These are phyloP conservation scores for Boletus fagicola DNA, from an alignment of 768 basidiomycete genomes.

Conservation along the genomic window DNA sequence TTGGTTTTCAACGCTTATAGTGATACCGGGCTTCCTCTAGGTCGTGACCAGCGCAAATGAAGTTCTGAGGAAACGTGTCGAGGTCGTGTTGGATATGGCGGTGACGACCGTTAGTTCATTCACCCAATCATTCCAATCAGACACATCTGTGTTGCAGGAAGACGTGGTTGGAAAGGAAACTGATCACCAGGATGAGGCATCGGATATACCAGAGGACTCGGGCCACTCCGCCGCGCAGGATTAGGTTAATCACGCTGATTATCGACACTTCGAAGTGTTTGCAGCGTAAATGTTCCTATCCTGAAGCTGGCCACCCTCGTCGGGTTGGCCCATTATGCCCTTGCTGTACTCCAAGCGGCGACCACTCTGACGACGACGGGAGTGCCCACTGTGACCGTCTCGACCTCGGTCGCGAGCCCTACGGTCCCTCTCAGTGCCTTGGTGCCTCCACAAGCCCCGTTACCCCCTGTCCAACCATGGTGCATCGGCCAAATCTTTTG, in stretches of 20 bases:
- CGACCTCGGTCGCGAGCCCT: conserved; percentile 65
- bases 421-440: conserved; percentile 48
- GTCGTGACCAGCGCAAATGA: conserved; percentile 72
- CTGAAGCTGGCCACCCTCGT: no score
- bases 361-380: conserved; percentile 16
- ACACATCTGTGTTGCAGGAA: conserved; percentile 39
- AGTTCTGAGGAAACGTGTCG: conserved; percentile 71
- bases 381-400: conserved; percentile 41
- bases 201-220: neutral
- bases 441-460: conserved; percentile 62
- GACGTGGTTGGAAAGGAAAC: conserved; percentile 28
- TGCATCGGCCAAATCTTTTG: conserved; percentile 79
- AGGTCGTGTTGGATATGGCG: conserved; percentile 89
- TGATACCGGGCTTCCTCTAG: conserved; percentile 34
- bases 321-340: conserved; percentile 7
- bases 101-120: conserved; percentile 78
- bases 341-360: conserved; percentile 13
- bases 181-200: conserved; percentile 8
- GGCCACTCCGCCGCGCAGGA: neutral
- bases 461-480: conserved; percentile 74
- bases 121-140: conserved; percentile 62
- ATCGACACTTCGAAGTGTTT: no score
- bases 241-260: no score
- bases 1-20: neutral
- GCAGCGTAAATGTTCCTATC: no score